These are phyloP conservation scores for Cyclospora cayetanensis DNA, from an alignment of 169 alveolate species.

Conservation along the genomic window DNA sequence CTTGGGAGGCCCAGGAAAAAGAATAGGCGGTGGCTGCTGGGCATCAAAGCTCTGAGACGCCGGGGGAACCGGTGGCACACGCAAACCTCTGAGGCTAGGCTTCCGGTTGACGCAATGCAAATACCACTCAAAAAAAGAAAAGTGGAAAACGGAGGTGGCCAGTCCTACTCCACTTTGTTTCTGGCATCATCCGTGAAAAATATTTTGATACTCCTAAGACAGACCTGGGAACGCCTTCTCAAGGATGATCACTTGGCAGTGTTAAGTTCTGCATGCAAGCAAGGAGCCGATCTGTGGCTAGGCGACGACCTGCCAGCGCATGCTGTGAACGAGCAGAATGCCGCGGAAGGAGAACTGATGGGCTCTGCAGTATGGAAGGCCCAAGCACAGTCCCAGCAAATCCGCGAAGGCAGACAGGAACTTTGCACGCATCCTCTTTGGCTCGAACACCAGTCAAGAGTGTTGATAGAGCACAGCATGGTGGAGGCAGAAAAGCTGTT, in stretches of 20 bases:
- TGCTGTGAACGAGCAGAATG: not conserved
- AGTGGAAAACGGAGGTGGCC: not conserved
- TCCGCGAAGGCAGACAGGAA: conserved; percentile 11
- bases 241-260: conserved; percentile 4
- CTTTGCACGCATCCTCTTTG: conserved; percentile 48
- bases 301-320: conserved; percentile 30
- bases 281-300: conserved; percentile 52
- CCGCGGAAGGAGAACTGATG: not conserved
- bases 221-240: conserved; percentile 5
- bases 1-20: not conserved
- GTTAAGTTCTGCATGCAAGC: conserved; percentile 41
- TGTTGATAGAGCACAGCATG: conserved; percentile 8
- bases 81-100: too few species aligned
- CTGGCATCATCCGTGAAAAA: conserved; percentile 39
- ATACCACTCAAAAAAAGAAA: not conserved
- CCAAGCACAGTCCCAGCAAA: not conserved
- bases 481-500: conserved; percentile 28
- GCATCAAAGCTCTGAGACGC: not conserved
- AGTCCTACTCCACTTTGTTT: not conserved
- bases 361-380: not conserved
- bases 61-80: not conserved
- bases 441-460: conserved; percentile 42
- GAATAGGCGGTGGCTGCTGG: not conserved
- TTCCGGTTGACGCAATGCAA: not conserved
- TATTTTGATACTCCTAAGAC: not conserved